A percentile compares a stretch with the other conserved stretches of the same genome.
These are phyloP conservation scores for Gymnopus androsaceus DNA, from an alignment of 1,284 basidiomycete species.

Conservation along the genomic window DNA sequence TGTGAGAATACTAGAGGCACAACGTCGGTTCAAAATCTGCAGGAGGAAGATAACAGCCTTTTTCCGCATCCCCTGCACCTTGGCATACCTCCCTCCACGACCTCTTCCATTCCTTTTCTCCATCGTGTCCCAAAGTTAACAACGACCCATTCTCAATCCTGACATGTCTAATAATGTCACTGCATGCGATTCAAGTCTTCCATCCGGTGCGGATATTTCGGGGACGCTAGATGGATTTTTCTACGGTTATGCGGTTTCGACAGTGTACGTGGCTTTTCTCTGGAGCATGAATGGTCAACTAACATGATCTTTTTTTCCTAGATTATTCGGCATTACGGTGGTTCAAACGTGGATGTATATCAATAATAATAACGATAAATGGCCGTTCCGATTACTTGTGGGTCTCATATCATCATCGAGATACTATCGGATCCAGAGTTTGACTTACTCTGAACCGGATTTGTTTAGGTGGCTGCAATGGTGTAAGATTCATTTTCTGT, in stretches of 20 bases:
- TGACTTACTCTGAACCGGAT: neutral
- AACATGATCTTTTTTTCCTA: neutral
- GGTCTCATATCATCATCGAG: neutral
- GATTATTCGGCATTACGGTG: constrained; percentile 2
- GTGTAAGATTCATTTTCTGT: neutral
- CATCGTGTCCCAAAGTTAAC: too few relatives aligned
- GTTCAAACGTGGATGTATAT: constrained; percentile 11
- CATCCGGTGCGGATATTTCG: neutral
- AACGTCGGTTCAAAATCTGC: too few relatives aligned
- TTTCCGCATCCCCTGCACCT: too few relatives aligned
- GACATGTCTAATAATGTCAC: too few relatives aligned
- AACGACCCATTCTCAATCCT: too few relatives aligned
- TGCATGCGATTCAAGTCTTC: too few relatives aligned
- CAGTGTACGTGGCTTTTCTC: neutral
- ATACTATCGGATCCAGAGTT: too few relatives aligned
- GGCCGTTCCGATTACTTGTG: neutral
- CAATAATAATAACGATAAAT: constrained; percentile 3
- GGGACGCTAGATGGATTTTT: neutral
- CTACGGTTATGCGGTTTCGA: neutral
- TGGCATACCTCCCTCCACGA: too few relatives aligned
- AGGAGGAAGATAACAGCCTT: too few relatives aligned
- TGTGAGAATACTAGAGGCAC: too few relatives aligned
- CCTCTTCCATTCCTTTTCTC: too few relatives aligned
- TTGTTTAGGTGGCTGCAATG: neutral
- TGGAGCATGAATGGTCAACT: neutral